Evolutionary conservation across 768 basidiomycete species (phyloP), one percentile per base, ranked within the genome.

Genomic region (Pleurotus cornucopiae): DNA sequence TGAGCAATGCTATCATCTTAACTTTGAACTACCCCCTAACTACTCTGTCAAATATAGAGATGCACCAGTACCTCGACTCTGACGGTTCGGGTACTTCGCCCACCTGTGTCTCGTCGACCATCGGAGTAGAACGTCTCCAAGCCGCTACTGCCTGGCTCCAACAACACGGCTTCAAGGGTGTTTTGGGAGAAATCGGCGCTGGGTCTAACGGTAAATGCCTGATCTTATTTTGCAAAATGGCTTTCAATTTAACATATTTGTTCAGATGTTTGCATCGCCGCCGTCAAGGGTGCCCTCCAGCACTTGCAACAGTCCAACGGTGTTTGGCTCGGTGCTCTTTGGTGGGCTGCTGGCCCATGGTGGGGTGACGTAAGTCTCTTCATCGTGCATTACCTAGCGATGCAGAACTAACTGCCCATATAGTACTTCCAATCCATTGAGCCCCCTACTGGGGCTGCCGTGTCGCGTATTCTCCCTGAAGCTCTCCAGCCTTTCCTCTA

Each of bases 41-140:
- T 16, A 21, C 46, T 7, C 48, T 13, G 12, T 30, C 9, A 30
- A 30, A 30, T 1, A 3, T 62, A 80, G 82, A 86, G 64, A 85
- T 85, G 81, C 84, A 86, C 66, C 83, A 86, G 65, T 86, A 86
- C 72, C 83, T 86, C 61, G 84, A 85, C 67, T 78, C 76, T 37
- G 84, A 86, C 62, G 77, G 81, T 60, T 84, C 82, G 16, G 82
- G 82, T 49, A 84, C 83, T 6, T 74, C 66, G 46, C 63, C 63
- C 1, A 75, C 68, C 21, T 86, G 85, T 63, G 83, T 85, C 38
- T 82, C 78, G 6, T 70, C 76, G 14, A 84, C 81, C 25, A 84
- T 86, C 62, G 83, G 83, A 55, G 76, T 74, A 16, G 78, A 83
- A 61, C 82, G 83, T 61, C 67, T 86, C 40, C 71, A 76, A 26